A percentile compares a stretch with the other conserved stretches of the same genome.
Evolutionary conservation across 2,329 filamentous ascomycete genomes (phyloP).

Genomic region (Apiospora sp.): DNA sequence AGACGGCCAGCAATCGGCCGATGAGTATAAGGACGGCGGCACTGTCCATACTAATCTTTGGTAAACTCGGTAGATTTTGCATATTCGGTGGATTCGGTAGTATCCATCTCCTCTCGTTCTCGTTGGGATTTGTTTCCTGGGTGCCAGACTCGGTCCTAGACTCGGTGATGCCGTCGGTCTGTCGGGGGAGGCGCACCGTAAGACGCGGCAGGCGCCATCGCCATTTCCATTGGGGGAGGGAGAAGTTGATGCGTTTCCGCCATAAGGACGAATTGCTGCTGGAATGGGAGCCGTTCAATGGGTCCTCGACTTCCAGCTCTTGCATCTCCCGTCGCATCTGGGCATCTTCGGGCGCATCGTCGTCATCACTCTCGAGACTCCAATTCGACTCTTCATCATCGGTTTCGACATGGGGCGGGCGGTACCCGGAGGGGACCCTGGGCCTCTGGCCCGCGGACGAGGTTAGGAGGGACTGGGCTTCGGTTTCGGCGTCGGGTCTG

Average conservation of each 20-base stretch:
- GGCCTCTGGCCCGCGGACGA: constrained; percentile 53
- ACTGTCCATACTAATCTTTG: constrained; percentile 53
- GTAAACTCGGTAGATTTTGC: constrained; percentile 34
- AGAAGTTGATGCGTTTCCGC: constrained; percentile 64
- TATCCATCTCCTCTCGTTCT: constrained; percentile 35
- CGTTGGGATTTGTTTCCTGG: constrained; percentile 30
- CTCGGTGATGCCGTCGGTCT: constrained; percentile 37
- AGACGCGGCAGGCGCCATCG: constrained; percentile 58
- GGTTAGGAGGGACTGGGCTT: constrained; percentile 79
- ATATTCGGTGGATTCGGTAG: background rate
- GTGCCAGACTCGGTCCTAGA: constrained; percentile 32
- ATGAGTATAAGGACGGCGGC: constrained; percentile 66
- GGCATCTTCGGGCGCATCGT: constrained; percentile 62
- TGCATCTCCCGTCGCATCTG: constrained; percentile 83
- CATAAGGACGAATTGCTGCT: constrained; percentile 47
- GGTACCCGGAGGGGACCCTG: constrained; percentile 66
- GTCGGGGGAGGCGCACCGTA: constrained; percentile 57
- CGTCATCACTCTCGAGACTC: constrained; percentile 45
- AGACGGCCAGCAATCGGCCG: constrained; percentile 76
- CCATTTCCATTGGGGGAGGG: constrained; percentile 64
- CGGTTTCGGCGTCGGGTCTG: constrained; percentile 73
- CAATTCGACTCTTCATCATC: constrained; percentile 65
- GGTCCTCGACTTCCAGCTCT: constrained; percentile 87
- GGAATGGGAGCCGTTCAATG: constrained; percentile 48
- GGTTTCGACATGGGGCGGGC: constrained; percentile 73